These are phyloP conservation scores for Ustulina deusta DNA, from an alignment of 2,329 filamentous ascomycete genomes.

Conservation along the genomic window DNA sequence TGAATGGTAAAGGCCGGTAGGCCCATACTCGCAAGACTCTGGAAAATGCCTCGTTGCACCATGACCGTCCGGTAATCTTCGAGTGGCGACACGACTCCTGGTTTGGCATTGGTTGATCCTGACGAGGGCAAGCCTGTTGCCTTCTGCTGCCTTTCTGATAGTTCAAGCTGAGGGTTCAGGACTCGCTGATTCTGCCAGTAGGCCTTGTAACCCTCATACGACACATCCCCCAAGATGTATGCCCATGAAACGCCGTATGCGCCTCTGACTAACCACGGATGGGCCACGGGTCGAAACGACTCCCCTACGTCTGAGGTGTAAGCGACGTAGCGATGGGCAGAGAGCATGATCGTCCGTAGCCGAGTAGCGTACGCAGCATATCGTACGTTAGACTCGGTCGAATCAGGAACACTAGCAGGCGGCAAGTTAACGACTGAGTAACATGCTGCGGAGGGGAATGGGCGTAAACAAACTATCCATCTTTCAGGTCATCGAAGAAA, in stretches of 20 bases:
- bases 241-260: conserved; percentile 95
- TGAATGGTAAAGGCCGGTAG: conserved; percentile 94
- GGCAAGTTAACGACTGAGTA: conserved; percentile 18
- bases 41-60: conserved; percentile 90
- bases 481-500: conserved; percentile 81
- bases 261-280: conserved; percentile 81
- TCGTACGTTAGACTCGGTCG: conserved; percentile 85
- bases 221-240: conserved; percentile 90
- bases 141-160: conserved; percentile 63
- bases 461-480: conserved; percentile 75
- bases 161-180: conserved; percentile 74
- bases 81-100: conserved; percentile 71
- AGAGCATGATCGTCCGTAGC: conserved; percentile 85
- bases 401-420: conserved; percentile 74
- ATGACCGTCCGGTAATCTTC: conserved; percentile 94
- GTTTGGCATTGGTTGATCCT: conserved; percentile 49
- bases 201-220: conserved; percentile 94
- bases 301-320: conserved; percentile 98
- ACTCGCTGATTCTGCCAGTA: conserved; percentile 87
- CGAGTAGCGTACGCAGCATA: conserved; percentile 94
- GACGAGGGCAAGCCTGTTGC: conserved; percentile 58
- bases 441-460: neutral
- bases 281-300: conserved; percentile 91
- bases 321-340: conserved; percentile 94
- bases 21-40: conserved; percentile 91